A percentile compares a stretch with the other conserved stretches of the same genome.
phyloP scores from a whole-genome alignment of 257 asterid genomes.

The Ilex asprella region DNA sequence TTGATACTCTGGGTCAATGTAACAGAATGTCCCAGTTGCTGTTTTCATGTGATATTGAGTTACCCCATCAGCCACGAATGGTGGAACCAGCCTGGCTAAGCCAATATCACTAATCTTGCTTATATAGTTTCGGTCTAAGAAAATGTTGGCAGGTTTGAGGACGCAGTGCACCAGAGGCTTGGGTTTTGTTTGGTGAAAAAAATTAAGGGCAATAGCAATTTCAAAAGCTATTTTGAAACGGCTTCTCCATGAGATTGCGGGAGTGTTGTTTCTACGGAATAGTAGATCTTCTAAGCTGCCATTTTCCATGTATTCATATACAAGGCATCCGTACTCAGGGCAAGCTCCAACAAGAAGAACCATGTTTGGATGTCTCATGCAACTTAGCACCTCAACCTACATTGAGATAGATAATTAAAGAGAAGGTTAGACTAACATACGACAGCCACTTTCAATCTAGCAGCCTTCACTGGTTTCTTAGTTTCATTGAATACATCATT shows the following conservation, averaged over 20 bases:
- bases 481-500: too few species aligned
- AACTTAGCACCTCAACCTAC: slow-evolving; percentile 44
- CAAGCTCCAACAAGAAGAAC: slow-evolving; percentile 52
- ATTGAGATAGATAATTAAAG: background rate
- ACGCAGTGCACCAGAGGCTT: slow-evolving; percentile 52
- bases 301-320: slow-evolving; percentile 49
- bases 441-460: too few species aligned
- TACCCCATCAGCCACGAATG: slow-evolving; percentile 5
- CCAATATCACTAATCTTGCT: slow-evolving; percentile 25
- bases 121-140: slow-evolving; percentile 16
- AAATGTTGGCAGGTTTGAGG: slow-evolving; percentile 35
- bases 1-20: slow-evolving; percentile 24
- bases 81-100: slow-evolving; percentile 16
- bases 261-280: slow-evolving; percentile 20
- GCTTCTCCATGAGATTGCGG: slow-evolving; percentile 35
- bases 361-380: slow-evolving; percentile 49
- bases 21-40: slow-evolving; percentile 23
- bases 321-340: slow-evolving; percentile 40
- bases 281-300: slow-evolving; percentile 44
- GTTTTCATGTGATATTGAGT: slow-evolving; percentile 17
- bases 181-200: slow-evolving; percentile 39
- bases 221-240: slow-evolving; percentile 44
- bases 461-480: too few species aligned
- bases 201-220: slow-evolving; percentile 39
- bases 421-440: too few species aligned